Percentiles rank a stretch among this genome's conserved stretches.
Evolutionary conservation across 106 monocot species (phyloP).

Genomic region (Apostasia ramifera): DNA sequence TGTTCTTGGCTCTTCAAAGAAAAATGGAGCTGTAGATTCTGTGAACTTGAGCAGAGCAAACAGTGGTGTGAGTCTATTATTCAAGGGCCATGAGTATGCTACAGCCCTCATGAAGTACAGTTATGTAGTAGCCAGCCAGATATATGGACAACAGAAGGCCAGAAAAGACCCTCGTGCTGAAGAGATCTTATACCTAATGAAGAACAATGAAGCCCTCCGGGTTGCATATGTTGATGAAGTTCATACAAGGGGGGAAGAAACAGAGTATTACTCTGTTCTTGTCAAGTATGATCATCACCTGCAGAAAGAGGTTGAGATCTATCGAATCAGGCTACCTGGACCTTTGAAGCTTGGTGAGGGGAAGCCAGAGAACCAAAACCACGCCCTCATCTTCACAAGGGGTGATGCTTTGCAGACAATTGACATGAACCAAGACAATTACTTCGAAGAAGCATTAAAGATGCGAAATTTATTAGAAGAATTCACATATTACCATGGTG

Average conservation of each 20-base stretch:
- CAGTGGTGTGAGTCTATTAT: conserved; percentile 41
- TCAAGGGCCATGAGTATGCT: conserved; percentile 54
- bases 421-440: conserved; percentile 98
- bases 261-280: conserved; percentile 77
- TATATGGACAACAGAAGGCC: conserved; percentile 80
- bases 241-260: conserved; percentile 35
- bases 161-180: conserved; percentile 74
- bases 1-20: conserved; percentile 36
- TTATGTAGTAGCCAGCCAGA: conserved; percentile 98
- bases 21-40: conserved; percentile 19
- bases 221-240: conserved; percentile 96
- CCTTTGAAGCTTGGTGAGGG: conserved; percentile 93
- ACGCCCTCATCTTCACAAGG: conserved; percentile 90
- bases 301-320: conserved; percentile 87
- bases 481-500: conserved; percentile 47
- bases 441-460: conserved; percentile 95
- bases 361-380: conserved; percentile 95
- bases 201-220: conserved; percentile 83
- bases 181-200: conserved; percentile 92
- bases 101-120: conserved; percentile 89
- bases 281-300: conserved; percentile 84
- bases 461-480: conserved; percentile 91
- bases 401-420: conserved; percentile 95
- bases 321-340: conserved; percentile 69
- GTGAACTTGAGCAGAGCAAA: conserved; percentile 24